phyloP scores from a whole-genome alignment of 1,139 yeast genomes.

The Groenewaldozyma auringiensis region DNA sequence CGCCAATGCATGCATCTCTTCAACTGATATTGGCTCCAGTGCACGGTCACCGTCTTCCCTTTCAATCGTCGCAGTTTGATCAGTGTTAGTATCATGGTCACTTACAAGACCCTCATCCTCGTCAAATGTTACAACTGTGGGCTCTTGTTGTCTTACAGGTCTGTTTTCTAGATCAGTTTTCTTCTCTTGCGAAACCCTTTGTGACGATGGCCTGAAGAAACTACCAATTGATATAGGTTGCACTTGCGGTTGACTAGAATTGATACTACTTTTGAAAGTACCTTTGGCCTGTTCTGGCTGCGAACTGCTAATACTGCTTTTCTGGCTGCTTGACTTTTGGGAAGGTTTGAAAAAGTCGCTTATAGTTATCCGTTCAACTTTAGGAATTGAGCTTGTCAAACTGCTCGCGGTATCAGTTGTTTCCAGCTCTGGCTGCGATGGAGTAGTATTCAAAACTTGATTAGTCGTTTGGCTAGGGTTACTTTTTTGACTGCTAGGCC shows the following conservation, averaged over 20 bases:
- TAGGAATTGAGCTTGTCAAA: neutral
- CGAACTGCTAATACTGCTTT: neutral
- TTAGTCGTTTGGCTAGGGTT: neutral
- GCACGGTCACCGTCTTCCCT: neutral
- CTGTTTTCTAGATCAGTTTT: no score
- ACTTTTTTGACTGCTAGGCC: neutral
- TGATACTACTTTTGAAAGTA: no score
- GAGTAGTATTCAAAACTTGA: no score
- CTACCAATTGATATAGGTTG: no score
- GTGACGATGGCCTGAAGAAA: no score
- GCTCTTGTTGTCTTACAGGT: no score
- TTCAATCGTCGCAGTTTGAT: no score
- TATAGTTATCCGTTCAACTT: neutral
- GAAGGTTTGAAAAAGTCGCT: neutral
- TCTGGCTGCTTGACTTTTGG: neutral
- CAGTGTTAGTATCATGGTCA: neutral
- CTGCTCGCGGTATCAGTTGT: no score
- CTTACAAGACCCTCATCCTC: neutral
- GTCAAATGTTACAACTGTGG: neutral
- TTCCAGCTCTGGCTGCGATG: no score
- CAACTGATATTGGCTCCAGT: neutral
- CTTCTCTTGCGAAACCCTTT: neutral
- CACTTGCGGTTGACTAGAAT: neutral
- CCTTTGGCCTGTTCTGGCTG: no score
- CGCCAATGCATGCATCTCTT: conserved; percentile 11